Evolutionary conservation across 1,284 basidiomycete genomes (phyloP), one percentile per base, ranked within the genome.

Genomic region (Malassezia nana): DNA sequence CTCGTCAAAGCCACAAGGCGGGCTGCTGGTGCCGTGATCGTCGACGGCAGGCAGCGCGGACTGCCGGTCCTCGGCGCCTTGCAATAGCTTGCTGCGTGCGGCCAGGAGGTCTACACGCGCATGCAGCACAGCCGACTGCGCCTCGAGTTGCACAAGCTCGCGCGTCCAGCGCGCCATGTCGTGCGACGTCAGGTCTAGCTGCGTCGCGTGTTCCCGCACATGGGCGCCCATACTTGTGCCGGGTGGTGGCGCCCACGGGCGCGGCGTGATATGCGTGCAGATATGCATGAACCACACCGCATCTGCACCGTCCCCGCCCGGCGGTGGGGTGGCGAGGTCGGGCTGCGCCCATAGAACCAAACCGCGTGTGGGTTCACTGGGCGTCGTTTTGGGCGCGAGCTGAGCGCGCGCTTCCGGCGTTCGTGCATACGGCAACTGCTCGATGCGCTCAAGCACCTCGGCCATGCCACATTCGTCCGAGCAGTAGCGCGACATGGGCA

Each of bases 381-480:
- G 40, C 33, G n/a, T 43, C 24, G 26, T 35, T 28, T 24, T 24
- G n/a, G 32, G 46, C 6, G 15, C n/a, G 18, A 53, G 31, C 1
- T 22, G 52, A 28, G 40, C 38, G 16, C 40, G 35, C 18, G 10
- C 22, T 15, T 25, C 39, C 6, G 26, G 26, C 16, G 30, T n/a
- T 2, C 29, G 28, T 8, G 15, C 22, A 12, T 31, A 30, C 15
- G 39, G 20, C 13, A 33, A 3, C 32, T 38, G 22, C 13, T 22
- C 38, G 45, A 61, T 48, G 10, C 57, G 59, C 12, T 24, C 56
- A 3, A 44, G 50, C 4, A 64, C 52, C 15, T 39, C 41, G 9
- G 58, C 46, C 9, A 63, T 58, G 22, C 67, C 67, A 26, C 67
- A 70, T 22, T 56, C 24, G 13, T 70, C 63, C 18, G 65, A 67